Conservation (phyloP, 106 monocot genomes). For the Amphibolis antarctica region DNA sequence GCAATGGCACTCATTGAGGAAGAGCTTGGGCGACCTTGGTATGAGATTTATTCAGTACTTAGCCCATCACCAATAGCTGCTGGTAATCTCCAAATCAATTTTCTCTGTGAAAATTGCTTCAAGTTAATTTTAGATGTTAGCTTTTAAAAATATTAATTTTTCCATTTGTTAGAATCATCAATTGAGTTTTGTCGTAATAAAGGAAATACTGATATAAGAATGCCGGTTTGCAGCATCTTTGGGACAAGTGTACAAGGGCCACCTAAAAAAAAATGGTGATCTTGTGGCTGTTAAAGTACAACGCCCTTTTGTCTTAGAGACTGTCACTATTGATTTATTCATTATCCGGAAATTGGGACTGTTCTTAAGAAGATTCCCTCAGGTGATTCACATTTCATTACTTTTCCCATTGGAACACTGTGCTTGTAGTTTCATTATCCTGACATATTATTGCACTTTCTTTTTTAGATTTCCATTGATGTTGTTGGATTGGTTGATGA, state of each 20-base stretch:
- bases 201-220: neutral
- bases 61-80: constrained; percentile 92
- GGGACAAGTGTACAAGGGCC: constrained; percentile 97
- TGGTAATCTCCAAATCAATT: constrained; percentile 32
- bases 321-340: constrained; percentile 89
- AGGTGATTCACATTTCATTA: constrained; percentile 34
- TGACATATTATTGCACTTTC: neutral
- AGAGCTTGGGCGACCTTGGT: constrained; percentile 93
- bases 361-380: constrained; percentile 72
- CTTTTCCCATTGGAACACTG: neutral
- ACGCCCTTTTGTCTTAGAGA: constrained; percentile 93
- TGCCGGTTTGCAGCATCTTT: constrained; percentile 63
- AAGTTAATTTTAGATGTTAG: neutral
- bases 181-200: neutral
- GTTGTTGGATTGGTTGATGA: constrained; percentile 99
- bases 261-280: constrained; percentile 89
- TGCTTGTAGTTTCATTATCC: neutral
- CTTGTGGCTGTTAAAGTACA: constrained; percentile 97
- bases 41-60: constrained; percentile 75
- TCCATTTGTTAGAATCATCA: too few species aligned
- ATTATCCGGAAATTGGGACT: constrained; percentile 87
- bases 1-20: constrained; percentile 89
- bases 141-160: too few species aligned
- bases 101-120: neutral
- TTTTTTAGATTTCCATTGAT: constrained; percentile 75